Evolutionary conservation across 1,139 yeast species (phyloP).

Genomic region (Suhomyces anneliseae): DNA sequence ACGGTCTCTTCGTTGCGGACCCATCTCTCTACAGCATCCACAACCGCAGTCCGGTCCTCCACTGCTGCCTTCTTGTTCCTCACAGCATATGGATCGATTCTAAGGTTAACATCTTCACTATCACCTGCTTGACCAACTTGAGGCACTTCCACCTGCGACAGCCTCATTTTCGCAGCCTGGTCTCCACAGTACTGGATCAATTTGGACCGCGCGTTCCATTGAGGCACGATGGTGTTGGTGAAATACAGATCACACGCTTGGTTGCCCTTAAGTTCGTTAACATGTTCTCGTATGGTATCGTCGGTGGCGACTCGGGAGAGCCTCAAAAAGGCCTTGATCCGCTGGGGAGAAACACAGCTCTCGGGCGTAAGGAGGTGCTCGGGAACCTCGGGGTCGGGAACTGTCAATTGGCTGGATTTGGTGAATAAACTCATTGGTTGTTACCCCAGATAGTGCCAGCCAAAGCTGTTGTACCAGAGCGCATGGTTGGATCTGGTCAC

Average conservation of each 20-base stretch:
- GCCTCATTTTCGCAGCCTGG: background rate
- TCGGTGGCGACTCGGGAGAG: slow-evolving; percentile 41
- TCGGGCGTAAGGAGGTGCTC: slow-evolving; percentile 16
- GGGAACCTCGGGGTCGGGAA: background rate
- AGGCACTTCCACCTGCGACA: background rate
- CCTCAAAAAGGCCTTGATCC: slow-evolving; percentile 41
- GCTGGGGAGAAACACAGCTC: slow-evolving; percentile 34
- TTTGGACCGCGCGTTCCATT: slow-evolving; percentile 36
- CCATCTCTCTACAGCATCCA: slow-evolving; percentile 40
- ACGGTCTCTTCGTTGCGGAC: slow-evolving; percentile 34
- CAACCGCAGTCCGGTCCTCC: slow-evolving; percentile 23
- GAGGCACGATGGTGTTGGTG: slow-evolving; percentile 29
- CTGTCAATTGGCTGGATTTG: background rate
- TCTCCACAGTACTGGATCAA: slow-evolving; percentile 31
- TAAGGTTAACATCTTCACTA: slow-evolving; percentile 25
- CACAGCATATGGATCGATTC: slow-evolving; percentile 44
- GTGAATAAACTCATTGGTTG: background rate
- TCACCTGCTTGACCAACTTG: background rate
- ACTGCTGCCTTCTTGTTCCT: slow-evolving; percentile 24
- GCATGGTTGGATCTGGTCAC: too few species aligned
- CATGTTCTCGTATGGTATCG: slow-evolving; percentile 40
- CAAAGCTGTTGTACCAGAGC: too few species aligned
- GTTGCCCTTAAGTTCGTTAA: slow-evolving; percentile 28
- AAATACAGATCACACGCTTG: slow-evolving; percentile 32
- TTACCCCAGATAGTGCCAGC: too few species aligned